phyloP scores from a whole-genome alignment of 768 basidiomycete genomes.

The Lactifluus piperatus region DNA sequence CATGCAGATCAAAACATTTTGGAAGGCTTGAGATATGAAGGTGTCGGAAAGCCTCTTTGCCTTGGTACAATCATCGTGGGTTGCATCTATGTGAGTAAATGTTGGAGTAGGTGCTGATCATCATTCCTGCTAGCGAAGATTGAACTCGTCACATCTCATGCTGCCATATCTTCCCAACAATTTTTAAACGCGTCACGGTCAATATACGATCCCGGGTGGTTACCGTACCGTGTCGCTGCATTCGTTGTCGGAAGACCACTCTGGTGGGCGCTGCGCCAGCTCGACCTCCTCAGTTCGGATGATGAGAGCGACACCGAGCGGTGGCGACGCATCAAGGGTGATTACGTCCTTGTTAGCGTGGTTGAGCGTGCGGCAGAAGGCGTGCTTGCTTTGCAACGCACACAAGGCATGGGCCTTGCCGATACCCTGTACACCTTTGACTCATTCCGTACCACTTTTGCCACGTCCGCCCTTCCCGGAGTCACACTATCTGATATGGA shows the following conservation, averaged over 20 bases:
- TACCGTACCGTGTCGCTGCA: constrained; percentile 60
- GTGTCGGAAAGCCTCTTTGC: constrained; percentile 68
- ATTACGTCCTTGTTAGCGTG: constrained; percentile 59
- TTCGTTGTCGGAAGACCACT: constrained; percentile 70
- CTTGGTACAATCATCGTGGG: constrained; percentile 68
- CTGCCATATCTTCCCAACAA: constrained; percentile 40
- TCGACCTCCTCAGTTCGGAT: constrained; percentile 58
- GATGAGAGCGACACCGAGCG: constrained; percentile 40
- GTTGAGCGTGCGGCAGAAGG: constrained; percentile 59
- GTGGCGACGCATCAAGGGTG: constrained; percentile 55
- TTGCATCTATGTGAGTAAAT: constrained; percentile 17
- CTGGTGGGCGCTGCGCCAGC: constrained; percentile 80
- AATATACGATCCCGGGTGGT: constrained; percentile 58
- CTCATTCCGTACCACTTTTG: constrained; percentile 55
- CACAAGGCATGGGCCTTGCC: constrained; percentile 37
- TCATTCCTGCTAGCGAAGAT: constrained; percentile 51
- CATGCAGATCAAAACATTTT: constrained; percentile 43
- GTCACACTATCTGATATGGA: constrained; percentile 53
- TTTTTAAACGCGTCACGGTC: constrained; percentile 52
- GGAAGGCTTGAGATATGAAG: constrained; percentile 54
- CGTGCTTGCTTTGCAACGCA: constrained; percentile 38
- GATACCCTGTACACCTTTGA: constrained; percentile 56
- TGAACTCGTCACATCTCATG: constrained; percentile 44
- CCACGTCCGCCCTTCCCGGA: constrained; percentile 32
- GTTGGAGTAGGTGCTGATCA: constrained; percentile 6